These are phyloP conservation scores for Lathyrus tuberosus DNA, from an alignment of 306 rosid species.

Conservation along the genomic window DNA sequence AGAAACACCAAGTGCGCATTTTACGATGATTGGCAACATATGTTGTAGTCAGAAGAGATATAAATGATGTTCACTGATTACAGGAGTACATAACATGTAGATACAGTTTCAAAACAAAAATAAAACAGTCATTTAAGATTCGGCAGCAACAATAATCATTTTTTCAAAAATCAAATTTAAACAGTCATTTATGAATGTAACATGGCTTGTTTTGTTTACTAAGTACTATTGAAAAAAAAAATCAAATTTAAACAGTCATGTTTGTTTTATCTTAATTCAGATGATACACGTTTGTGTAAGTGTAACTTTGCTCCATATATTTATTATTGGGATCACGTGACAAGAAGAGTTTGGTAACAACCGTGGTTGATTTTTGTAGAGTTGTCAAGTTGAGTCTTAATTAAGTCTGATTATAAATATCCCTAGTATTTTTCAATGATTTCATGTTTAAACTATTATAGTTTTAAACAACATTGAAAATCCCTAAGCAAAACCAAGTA, in stretches of 20 bases:
- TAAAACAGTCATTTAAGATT: neutral
- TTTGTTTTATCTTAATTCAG: constrained; percentile 5
- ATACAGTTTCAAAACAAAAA: neutral
- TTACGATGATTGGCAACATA: constrained; percentile 3
- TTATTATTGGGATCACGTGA: neutral
- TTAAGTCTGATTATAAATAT: neutral
- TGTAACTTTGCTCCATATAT: constrained; percentile 1
- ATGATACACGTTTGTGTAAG: neutral
- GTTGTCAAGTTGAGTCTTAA: neutral
- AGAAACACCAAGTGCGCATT: neutral
- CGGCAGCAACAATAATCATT: neutral
- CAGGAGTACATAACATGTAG: neutral
- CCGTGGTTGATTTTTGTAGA: neutral
- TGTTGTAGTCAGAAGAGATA: constrained; percentile 11
- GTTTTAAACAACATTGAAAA: constrained; percentile 16
- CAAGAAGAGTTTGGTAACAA: neutral
- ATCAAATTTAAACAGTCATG: neutral
- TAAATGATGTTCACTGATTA: neutral
- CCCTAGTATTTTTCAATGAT: constrained; percentile 1
- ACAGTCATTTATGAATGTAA: no score
- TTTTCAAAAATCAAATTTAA: neutral
- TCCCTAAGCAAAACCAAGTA: neutral
- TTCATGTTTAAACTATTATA: constrained; percentile 15
- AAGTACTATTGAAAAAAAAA: constrained; percentile 3
- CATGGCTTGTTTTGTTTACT: no score